phyloP scores from a whole-genome alignment of 2,329 filamentous ascomycete genomes.

The Epichloe hybrida region DNA sequence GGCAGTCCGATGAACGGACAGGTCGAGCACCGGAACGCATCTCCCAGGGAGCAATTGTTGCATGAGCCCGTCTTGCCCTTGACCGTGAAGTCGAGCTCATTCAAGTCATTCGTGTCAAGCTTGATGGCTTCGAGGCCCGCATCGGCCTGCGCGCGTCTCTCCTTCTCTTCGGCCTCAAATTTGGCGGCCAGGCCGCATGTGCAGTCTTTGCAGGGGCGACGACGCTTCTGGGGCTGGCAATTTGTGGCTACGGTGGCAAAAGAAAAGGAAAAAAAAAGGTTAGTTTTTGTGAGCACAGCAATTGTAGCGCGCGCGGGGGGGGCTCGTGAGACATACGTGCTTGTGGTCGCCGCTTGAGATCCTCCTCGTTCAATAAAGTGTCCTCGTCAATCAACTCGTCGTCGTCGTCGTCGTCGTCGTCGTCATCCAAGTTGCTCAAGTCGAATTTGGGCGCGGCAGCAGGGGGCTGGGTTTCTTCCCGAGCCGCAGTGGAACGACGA shows the following conservation, averaged over 20 bases:
- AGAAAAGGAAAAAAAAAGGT: background rate
- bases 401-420: slow-evolving; percentile 58
- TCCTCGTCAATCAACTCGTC: slow-evolving; percentile 80
- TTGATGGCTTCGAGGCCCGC: slow-evolving; percentile 56
- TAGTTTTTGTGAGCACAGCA: background rate
- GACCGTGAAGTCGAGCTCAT: slow-evolving; percentile 92
- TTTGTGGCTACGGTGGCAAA: slow-evolving; percentile 46
- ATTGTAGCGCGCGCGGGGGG: background rate
- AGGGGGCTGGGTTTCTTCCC: slow-evolving; percentile 20
- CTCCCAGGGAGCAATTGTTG: slow-evolving; percentile 84
- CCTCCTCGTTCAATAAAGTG: slow-evolving; percentile 70
- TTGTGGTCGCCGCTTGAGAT: slow-evolving; percentile 62
- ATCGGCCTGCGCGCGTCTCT: slow-evolving; percentile 52
- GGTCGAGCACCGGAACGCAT: slow-evolving; percentile 66
- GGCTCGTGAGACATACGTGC: slow-evolving; percentile 53
- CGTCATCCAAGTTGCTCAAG: slow-evolving; percentile 37
- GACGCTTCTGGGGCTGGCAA: slow-evolving; percentile 81
- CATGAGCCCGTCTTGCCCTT: slow-evolving; percentile 92
- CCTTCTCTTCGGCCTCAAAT: slow-evolving; percentile 71
- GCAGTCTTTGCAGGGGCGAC: slow-evolving; percentile 95
- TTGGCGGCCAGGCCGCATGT: slow-evolving; percentile 83
- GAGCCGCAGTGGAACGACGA: slow-evolving; percentile 39
- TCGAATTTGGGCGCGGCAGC: slow-evolving; percentile 31
- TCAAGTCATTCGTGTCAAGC: slow-evolving; percentile 62
- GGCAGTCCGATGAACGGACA: slow-evolving; percentile 82